Conservation (phyloP, 148 eudicot species). For the Rhododendron williamsianum region DNA sequence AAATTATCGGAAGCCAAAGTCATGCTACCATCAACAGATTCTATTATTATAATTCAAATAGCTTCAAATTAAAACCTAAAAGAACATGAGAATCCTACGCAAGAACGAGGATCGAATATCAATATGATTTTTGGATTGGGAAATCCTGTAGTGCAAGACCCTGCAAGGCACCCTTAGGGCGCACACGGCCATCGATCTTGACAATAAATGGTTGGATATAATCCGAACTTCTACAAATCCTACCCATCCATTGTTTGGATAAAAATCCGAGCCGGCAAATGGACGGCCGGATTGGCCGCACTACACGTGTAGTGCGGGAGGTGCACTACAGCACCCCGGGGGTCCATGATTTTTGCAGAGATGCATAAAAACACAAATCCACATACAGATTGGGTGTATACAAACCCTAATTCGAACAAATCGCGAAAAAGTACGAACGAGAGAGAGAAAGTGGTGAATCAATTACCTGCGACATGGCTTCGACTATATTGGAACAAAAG, state of each 20-base stretch:
- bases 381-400: not conserved
- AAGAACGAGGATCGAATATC: not conserved
- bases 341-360: not conserved
- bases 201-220: too few relatives aligned
- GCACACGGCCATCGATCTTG: too few relatives aligned
- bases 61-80: not conserved
- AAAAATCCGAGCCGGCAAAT: too few relatives aligned
- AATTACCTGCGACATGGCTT: conserved; percentile 11
- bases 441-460: not conserved
- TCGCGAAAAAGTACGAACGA: not conserved
- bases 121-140: not conserved
- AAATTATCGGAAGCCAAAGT: not conserved
- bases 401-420: not conserved
- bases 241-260: too few relatives aligned
- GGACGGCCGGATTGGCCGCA: too few relatives aligned
- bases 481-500: not conserved
- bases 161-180: too few relatives aligned
- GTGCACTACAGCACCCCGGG: too few relatives aligned
- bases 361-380: not conserved
- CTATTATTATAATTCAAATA: not conserved
- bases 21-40: not conserved
- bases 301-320: too few relatives aligned
- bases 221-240: too few relatives aligned
- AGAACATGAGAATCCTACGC: not conserved
- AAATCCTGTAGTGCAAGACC: too few relatives aligned